A percentile compares a stretch with the other conserved stretches of the same genome.
Conservation (phyloP, 768 basidiomycete species). For the Tulasnella sp. region DNA sequence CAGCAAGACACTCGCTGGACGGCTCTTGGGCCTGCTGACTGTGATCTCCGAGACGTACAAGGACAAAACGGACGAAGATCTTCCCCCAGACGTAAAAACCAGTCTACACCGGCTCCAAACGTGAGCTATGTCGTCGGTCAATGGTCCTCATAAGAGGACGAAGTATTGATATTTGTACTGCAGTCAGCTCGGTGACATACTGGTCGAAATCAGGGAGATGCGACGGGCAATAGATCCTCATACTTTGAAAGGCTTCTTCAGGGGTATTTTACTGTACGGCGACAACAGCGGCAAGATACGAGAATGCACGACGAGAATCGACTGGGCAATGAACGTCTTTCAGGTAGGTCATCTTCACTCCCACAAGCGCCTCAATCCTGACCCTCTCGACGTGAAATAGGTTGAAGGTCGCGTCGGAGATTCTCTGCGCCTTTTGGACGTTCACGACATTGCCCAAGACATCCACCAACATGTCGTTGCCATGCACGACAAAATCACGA, state of each 20-base stretch:
- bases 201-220: too few relatives aligned
- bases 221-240: background rate
- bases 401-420: background rate
- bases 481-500: background rate
- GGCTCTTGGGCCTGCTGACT: too few relatives aligned
- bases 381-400: background rate
- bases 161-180: too few relatives aligned
- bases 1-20: too few relatives aligned
- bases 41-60: too few relatives aligned
- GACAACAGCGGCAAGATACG: background rate
- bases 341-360: background rate
- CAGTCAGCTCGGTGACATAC: too few relatives aligned
- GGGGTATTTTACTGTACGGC: background rate
- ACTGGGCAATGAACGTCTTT: background rate
- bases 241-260: background rate
- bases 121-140: too few relatives aligned
- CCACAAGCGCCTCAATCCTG: background rate
- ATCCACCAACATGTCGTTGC: background rate
- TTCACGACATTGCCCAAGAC: background rate
- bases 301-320: background rate
- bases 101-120: too few relatives aligned
- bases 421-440: background rate
- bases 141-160: too few relatives aligned
- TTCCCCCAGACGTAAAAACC: too few relatives aligned
- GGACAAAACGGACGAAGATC: too few relatives aligned